A percentile compares a stretch with the other conserved stretches of the same genome.
phyloP scores from a whole-genome alignment of 345 rosid species.

The Pugionium dolabratum region DNA sequence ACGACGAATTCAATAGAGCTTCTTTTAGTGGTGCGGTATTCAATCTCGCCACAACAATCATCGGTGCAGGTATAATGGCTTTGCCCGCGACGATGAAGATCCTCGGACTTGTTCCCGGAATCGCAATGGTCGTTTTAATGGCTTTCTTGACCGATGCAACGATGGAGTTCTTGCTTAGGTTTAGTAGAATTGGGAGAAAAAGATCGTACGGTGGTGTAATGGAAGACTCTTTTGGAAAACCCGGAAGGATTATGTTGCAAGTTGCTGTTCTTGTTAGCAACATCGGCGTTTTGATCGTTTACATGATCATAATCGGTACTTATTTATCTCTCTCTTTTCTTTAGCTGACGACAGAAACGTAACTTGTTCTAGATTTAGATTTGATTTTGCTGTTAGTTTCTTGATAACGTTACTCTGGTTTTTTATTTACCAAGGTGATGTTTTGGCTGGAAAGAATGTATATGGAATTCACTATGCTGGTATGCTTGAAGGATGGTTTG shows the following conservation, averaged over 20 bases:
- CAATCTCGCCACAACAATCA: slow-evolving; percentile 79
- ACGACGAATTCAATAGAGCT: slow-evolving; percentile 82
- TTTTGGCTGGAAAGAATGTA: slow-evolving; percentile 79
- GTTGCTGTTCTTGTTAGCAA: slow-evolving; percentile 68
- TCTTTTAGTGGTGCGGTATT: slow-evolving; percentile 87
- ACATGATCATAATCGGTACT: slow-evolving; percentile 94
- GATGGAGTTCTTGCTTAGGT: slow-evolving; percentile 77
- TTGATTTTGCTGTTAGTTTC: neutral
- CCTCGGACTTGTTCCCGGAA: slow-evolving; percentile 71
- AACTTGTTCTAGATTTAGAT: no score
- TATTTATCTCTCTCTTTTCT: neutral
- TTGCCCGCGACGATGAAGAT: slow-evolving; percentile 94
- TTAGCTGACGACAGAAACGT: no score
- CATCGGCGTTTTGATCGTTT: slow-evolving; percentile 85
- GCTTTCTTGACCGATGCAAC: slow-evolving; percentile 83
- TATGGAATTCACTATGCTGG: slow-evolving; percentile 80
- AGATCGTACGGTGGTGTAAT: slow-evolving; percentile 78
- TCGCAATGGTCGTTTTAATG: slow-evolving; percentile 67
- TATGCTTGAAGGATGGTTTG: slow-evolving; percentile 90
- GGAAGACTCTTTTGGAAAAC: slow-evolving; percentile 85
- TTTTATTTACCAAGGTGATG: slow-evolving; percentile 54
- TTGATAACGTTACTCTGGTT: neutral
- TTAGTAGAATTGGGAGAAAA: slow-evolving; percentile 63
- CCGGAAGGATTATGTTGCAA: slow-evolving; percentile 68
- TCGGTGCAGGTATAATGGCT: slow-evolving; percentile 98